Evolutionary conservation across 2,329 filamentous ascomycete genomes (phyloP).

Genomic region (Diaporthe helianthi): DNA sequence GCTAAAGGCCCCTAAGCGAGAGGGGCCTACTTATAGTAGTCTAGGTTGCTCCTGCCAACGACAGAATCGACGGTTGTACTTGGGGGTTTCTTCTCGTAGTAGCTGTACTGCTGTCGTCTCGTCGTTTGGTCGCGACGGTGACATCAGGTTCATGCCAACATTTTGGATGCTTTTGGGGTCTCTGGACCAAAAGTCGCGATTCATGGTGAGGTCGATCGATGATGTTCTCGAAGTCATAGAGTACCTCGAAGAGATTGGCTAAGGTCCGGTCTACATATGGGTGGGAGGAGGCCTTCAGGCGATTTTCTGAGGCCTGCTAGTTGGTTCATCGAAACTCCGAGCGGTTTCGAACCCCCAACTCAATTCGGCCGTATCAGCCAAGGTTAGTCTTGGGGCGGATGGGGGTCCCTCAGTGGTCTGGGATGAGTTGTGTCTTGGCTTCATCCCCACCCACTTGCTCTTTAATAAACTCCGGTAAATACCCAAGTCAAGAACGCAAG

Average conservation of each 20-base stretch:
- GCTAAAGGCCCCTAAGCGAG: too few relatives aligned
- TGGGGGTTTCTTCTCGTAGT: neutral
- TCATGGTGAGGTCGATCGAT: neutral
- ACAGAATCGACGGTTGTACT: slow-evolving; percentile 1
- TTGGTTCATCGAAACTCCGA: slow-evolving; percentile 15
- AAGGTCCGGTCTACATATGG: neutral
- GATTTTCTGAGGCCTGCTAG: slow-evolving; percentile 6
- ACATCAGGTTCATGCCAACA: slow-evolving; percentile 9
- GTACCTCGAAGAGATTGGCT: neutral
- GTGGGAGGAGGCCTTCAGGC: neutral
- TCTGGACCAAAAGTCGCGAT: slow-evolving; percentile 5
- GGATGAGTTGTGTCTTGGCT: neutral
- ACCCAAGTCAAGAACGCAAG: neutral
- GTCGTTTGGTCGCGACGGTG: neutral
- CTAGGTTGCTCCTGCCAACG: too few relatives aligned
- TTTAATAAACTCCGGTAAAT: slow-evolving; percentile 11
- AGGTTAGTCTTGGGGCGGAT: neutral
- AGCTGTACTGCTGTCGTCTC: neutral
- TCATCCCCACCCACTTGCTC: slow-evolving; percentile 7
- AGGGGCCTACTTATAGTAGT: too few relatives aligned
- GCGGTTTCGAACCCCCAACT: slow-evolving; percentile 10
- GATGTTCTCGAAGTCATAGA: neutral
- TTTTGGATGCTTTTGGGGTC: slow-evolving; percentile 13
- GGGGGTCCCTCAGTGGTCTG: neutral
- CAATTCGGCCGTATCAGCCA: slow-evolving; percentile 14